A percentile compares a stretch with the other conserved stretches of the same genome.
These are phyloP conservation scores for Plasmodium billcollinsi DNA, from an alignment of 169 alveolate species.

Conservation along the genomic window DNA sequence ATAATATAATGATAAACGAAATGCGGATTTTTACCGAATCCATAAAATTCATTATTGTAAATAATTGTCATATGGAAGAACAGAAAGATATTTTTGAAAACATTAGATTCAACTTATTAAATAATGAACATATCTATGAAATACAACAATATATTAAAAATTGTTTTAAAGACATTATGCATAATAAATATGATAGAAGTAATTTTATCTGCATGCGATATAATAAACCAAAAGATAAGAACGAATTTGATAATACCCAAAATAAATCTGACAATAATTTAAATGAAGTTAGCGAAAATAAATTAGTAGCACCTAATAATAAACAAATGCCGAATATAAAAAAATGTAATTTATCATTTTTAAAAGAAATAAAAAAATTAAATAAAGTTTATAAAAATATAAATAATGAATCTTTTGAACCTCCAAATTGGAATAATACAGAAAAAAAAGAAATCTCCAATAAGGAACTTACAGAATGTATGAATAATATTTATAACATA, in stretches of 20 bases:
- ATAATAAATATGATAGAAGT: slow-evolving; percentile 42
- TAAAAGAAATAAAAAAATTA: slow-evolving; percentile 47
- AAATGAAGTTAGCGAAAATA: neutral
- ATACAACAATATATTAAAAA: slow-evolving; percentile 38
- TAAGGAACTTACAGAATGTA: slow-evolving; percentile 28
- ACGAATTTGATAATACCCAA: neutral
- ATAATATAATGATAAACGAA: slow-evolving; percentile 55
- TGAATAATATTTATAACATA: slow-evolving; percentile 59
- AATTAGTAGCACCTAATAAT: neutral
- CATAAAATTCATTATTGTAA: slow-evolving; percentile 49
- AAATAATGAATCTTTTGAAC: slow-evolving; percentile 74
- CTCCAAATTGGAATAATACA: slow-evolving; percentile 24
- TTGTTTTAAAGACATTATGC: slow-evolving; percentile 54
- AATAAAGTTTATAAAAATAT: slow-evolving; percentile 50
- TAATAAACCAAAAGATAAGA: neutral
- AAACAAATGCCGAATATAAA: neutral
- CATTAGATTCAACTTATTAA: slow-evolving; percentile 37
- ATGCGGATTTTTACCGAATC: slow-evolving; percentile 58
- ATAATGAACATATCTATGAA: slow-evolving; percentile 26
- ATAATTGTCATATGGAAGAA: slow-evolving; percentile 40
- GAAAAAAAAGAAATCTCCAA: slow-evolving; percentile 18
- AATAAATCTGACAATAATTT: slow-evolving; percentile 7
- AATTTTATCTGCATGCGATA: slow-evolving; percentile 61
- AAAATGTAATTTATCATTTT: slow-evolving; percentile 12
- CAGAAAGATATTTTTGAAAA: slow-evolving; percentile 34